Base-by-base conservation (phyloP, 2,329 filamentous ascomycete species). In the Aspergillus proliferans region DNA sequence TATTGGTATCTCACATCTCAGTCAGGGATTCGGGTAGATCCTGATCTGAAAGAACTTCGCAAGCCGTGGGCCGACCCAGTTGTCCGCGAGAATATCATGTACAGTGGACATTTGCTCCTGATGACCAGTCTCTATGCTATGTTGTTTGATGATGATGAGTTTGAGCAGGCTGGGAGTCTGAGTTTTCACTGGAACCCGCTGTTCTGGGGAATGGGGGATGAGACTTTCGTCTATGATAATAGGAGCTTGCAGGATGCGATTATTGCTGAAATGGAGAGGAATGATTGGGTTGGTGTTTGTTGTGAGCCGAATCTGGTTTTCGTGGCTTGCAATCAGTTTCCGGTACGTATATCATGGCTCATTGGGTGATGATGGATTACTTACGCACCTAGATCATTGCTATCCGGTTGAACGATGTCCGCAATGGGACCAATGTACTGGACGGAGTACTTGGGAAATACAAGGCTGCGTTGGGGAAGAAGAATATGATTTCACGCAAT, bases 1-100 rank as follows among this genome's bases (percentile, higher is more conserved):
- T 73, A 74, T 51, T 74, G 70, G 71, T 74, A 68, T 52, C 54
- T 62, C n/a, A 68, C 68, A 2, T 65, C 60, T 22, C 65, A 67
- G 21, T 60, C 62, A 1, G 70, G 70, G 0, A 62, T 55, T 3
- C 22, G 45, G 2, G 53, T 66, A 1, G 66, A 74, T 48, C 71
- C 70, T 2, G 62, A 66, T 46, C 47, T 72, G 2, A 68, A 59
- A 18, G 68, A 72, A 48, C 47, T 73, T 40, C 54, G 71, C 9
- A 68, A 65, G 46, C 71, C 71, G 0, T 74, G 71, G 71, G 68
- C 70, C 0, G 67, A 74, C 51, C 70, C 71, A 1, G 58, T 73
- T 1, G 55, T 64, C 15, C 58, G 54, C 36, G 71, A 74, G 52
- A 74, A 73, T 49, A 71, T 73, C 52, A 70, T 74, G 70, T 72